Base-by-base conservation (phyloP, 208 protist genomes). In the Novymonas esmeraldas region DNA sequence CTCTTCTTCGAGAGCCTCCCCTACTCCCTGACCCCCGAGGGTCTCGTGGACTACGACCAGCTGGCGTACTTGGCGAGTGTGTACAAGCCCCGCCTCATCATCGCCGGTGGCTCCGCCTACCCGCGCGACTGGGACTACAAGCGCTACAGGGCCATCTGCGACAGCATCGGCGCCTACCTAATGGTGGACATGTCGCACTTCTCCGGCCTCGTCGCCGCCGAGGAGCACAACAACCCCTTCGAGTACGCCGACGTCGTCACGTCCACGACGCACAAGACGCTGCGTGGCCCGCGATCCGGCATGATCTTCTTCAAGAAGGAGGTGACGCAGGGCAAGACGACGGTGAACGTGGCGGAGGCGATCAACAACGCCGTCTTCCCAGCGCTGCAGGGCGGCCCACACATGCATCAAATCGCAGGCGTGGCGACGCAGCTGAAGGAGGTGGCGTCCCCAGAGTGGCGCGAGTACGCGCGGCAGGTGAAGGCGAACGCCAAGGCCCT, bases 231-330 rank as follows among this genome's bases (percentile, higher is more conserved):
- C 51, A 76, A 73, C 49, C 98, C 98, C 13, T 99, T 99, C 70
- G 84, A 94, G 26, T 92, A 91, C 75, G 98, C 88, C 58, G 98
- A 99, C 81, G 75, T 99, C 36, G 99, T 99, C 14, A 99, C 98
- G 11, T 98, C 98, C 6, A 99, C 99, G 22, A 99, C 99, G 26
- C 99, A 99, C 93, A 99, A 99, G 91, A 98, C 98, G 29, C 85
- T 99, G 0, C 93, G 99, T 63, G 98, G 98, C 22, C 98, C 99
- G 18, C 90, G 98, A 54, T 87, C 97, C 29, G 98, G 98, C 59
- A 84, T 99, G 52, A 99, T 99, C 82, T 99, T 99, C 81, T 99
- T 88, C 93, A 78, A 94, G 33, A 97, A 97, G 69, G 89, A 87
- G 54, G 73, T 83, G 56, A 64, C 76, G 34, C 61, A 84, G 33